A percentile compares a stretch with the other conserved stretches of the same genome.
phyloP scores from a whole-genome alignment of 306 rosid species.

The Lotus japonicus region DNA sequence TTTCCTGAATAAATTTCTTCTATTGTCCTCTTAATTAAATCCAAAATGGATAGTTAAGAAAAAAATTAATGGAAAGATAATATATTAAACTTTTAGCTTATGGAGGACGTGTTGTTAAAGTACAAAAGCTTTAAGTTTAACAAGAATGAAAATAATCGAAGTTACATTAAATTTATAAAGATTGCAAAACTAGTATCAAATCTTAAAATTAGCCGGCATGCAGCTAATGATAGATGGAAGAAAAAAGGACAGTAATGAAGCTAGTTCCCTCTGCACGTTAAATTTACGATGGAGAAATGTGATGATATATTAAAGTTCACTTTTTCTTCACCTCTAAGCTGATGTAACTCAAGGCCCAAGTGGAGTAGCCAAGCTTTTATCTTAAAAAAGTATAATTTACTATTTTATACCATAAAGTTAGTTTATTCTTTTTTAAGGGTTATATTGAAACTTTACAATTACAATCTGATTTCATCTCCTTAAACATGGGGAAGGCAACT shows the following conservation, averaged over 20 bases:
- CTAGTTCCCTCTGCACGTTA: neutral
- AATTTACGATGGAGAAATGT: neutral
- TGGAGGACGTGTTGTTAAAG: neutral
- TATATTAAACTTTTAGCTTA: neutral
- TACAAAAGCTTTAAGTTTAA: neutral
- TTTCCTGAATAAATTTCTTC: slow-evolving; percentile 7
- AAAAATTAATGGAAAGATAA: neutral
- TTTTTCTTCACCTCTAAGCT: neutral
- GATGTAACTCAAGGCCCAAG: neutral
- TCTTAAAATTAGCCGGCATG: slow-evolving; percentile 14
- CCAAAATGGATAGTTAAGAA: neutral
- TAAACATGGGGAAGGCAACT: neutral
- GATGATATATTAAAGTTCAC: neutral
- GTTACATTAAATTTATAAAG: neutral
- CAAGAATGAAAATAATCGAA: neutral
- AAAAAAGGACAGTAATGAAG: neutral
- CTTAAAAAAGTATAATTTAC: neutral
- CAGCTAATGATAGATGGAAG: neutral
- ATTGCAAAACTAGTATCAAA: slow-evolving; percentile 11
- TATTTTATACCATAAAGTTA: neutral
- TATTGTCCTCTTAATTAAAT: neutral
- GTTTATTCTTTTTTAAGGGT: neutral
- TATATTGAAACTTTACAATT: neutral
- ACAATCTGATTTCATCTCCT: neutral
- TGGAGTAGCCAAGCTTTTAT: neutral